These are phyloP conservation scores for Neofusicoccum umdonicola DNA, from an alignment of 2,329 filamentous ascomycete genomes.

Conservation along the genomic window DNA sequence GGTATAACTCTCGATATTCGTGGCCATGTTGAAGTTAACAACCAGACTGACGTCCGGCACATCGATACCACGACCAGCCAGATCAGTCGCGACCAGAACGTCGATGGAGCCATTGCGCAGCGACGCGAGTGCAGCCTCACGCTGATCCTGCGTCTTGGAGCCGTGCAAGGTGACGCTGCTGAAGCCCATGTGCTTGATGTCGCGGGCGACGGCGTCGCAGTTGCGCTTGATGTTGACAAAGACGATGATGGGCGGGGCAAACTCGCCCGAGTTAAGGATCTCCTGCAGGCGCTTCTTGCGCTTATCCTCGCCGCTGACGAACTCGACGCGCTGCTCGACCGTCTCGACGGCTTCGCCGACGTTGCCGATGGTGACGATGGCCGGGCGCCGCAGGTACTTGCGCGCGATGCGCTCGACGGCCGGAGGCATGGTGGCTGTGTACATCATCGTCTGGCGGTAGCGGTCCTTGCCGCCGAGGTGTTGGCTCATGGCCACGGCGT, in stretches of 20 bases:
- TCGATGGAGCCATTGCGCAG: constrained; percentile 77
- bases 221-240: constrained; percentile 99
- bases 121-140: constrained; percentile 86
- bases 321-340: constrained; percentile 94
- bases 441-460: constrained; percentile 99
- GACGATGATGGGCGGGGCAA: constrained; percentile 88
- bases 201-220: constrained; percentile 89
- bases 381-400: constrained; percentile 89
- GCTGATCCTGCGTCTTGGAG: constrained; percentile 95
- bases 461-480: constrained; percentile 72
- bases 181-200: constrained; percentile 93
- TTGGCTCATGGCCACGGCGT: constrained; percentile 78
- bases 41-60: constrained; percentile 91
- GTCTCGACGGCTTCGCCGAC: constrained; percentile 95
- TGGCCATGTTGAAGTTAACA: constrained; percentile 97
- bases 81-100: constrained; percentile 90
- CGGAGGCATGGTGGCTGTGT: constrained; percentile 96
- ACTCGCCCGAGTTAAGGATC: constrained; percentile 78
- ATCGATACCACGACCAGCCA: constrained; percentile 96
- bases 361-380: constrained; percentile 92
- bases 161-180: constrained; percentile 88
- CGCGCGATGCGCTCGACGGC: constrained; percentile 94
- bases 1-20: constrained; percentile 97
- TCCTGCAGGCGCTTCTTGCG: constrained; percentile 94
- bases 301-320: constrained; percentile 86